Base-by-base conservation (phyloP, 179 eudicot genomes). In the Silene vulgaris region DNA sequence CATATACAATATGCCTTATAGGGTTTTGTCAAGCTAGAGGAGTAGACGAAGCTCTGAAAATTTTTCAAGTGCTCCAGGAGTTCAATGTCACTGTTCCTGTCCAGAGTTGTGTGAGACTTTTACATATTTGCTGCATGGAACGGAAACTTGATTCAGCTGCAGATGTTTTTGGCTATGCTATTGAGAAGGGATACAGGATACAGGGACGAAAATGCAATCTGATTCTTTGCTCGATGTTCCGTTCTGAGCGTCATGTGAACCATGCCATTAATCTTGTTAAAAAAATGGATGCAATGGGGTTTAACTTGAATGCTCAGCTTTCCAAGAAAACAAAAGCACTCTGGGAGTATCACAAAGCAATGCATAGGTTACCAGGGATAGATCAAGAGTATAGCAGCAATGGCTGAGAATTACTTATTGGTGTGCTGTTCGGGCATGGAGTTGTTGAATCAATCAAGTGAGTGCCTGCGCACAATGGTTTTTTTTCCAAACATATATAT, bases 1-100 rank as follows among this genome's bases (percentile, higher is more conserved):
- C 90, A 59, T 91, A 89, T 75, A 87, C 80, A 65, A 91, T 89
- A 75, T 89, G 88, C 86, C 77, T 92, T 11, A 80, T 88, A 60
- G 95, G 97, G 40, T 61, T 92, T 70, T 89, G 97, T 81, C 87
- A 84, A 80, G 87, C 73, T 50, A 43, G 76, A 0, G 84, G 80
- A 79, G 13, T 78, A 6, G 84, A 88, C 43, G 95, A 89, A 62
- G 97, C 97, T 45, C 61, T 88, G 74, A 81, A 73, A 66, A 74
- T 89, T 37, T 88, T 92, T 75, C 77, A 73, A 20, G 45, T 85
- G 82, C 87, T 91, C 35, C 75, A 62, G 77, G 88, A 90, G 74
- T 77, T 72, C 48, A 60, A 76, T 19, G 73, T 89, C 72, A 70
- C 45, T 52, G 78, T 92, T 4, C 82, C 94, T 32, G 79, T 89